Evolutionary conservation across 1,139 yeast species (phyloP).

Genomic region (Protomyces pachydermus): DNA sequence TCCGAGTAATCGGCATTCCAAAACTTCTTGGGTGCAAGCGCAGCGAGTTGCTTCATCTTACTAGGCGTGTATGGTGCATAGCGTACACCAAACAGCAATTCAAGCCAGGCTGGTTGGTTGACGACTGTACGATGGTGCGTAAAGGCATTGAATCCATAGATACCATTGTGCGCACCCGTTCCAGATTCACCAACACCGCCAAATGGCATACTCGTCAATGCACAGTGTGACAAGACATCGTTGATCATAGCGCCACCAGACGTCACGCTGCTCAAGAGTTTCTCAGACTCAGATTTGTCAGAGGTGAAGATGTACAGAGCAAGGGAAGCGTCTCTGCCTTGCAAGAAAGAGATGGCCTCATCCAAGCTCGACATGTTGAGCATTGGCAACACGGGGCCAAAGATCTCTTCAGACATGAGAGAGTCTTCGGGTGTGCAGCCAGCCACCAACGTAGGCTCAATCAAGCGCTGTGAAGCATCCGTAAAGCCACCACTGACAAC

Average conservation of each 20-base stretch:
- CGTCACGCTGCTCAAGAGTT: constrained; percentile 52
- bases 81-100: constrained; percentile 12
- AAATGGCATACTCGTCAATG: constrained; percentile 69
- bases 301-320: constrained; percentile 63
- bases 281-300: constrained; percentile 47
- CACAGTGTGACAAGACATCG: constrained; percentile 71
- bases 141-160: constrained; percentile 63
- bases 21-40: constrained; percentile 15
- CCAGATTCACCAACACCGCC: constrained; percentile 92
- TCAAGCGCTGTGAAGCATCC: constrained; percentile 45
- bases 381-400: constrained; percentile 83
- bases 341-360: constrained; percentile 49
- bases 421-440: constrained; percentile 62
- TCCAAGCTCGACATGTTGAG: constrained; percentile 51
- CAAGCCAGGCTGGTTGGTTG: constrained; percentile 35
- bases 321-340: constrained; percentile 74
- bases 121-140: constrained; percentile 70
- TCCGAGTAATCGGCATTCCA: constrained; percentile 24
- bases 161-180: constrained; percentile 66
- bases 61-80: constrained; percentile 21
- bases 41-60: constrained; percentile 12
- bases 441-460: constrained; percentile 70
- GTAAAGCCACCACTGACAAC: constrained; percentile 54
- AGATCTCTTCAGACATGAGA: constrained; percentile 69
- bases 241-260: constrained; percentile 73